These are phyloP conservation scores for Microsporum ferrugineum DNA, from an alignment of 2,329 filamentous ascomycete genomes.

Conservation along the genomic window DNA sequence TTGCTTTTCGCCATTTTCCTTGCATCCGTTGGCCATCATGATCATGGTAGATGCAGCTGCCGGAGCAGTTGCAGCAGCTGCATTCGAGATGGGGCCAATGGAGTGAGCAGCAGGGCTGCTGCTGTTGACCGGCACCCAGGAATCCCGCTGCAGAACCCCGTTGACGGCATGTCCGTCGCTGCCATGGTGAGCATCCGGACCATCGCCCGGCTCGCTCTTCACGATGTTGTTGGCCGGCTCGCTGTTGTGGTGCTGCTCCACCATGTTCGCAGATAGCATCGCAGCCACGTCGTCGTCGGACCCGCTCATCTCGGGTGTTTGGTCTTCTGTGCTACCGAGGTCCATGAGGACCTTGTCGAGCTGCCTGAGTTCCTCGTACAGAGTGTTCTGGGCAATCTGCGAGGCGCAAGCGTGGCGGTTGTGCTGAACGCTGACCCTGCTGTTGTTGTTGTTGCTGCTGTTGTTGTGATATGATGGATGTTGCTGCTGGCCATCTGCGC, in stretches of 20 bases:
- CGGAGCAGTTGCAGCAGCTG: constrained; percentile 19
- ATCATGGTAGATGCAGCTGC: background rate
- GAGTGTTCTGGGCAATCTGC: constrained; percentile 19
- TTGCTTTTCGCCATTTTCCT: background rate
- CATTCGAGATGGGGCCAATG: constrained; percentile 20
- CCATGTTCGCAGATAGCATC: constrained; percentile 16
- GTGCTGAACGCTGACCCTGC: background rate
- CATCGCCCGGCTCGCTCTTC: constrained; percentile 31
- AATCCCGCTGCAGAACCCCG: constrained; percentile 27
- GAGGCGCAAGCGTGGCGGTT: background rate
- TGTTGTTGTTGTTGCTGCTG: background rate
- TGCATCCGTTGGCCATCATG: background rate
- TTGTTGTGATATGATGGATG: background rate
- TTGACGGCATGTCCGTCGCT: constrained; percentile 18
- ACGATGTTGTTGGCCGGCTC: constrained; percentile 32
- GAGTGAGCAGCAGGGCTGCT: constrained; percentile 18
- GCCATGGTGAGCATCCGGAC: constrained; percentile 17
- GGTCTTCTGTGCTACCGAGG: constrained; percentile 31
- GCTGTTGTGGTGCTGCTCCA: constrained; percentile 22
- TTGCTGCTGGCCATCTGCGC: constrained; percentile 16
- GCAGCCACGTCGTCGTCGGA: constrained; percentile 25
- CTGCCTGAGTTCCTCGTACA: constrained; percentile 31
- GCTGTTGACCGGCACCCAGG: constrained; percentile 33
- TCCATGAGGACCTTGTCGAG: constrained; percentile 33
- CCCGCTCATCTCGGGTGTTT: constrained; percentile 22